Conservation (phyloP, 768 basidiomycete species). For the Lactarius trivialis region DNA sequence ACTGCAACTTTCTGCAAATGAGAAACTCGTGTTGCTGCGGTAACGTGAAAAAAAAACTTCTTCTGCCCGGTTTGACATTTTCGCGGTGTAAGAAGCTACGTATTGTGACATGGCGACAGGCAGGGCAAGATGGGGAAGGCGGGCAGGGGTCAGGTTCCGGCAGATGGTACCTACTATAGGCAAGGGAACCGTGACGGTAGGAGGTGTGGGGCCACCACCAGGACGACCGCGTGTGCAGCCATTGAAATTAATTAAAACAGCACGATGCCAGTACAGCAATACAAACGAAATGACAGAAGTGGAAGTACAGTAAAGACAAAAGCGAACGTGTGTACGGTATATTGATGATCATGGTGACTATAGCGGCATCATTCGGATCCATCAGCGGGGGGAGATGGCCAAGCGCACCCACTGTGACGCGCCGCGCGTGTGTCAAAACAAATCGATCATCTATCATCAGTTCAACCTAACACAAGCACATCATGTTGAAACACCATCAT, state of each 20-base stretch:
- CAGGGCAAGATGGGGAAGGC: neutral
- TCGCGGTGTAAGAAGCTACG: neutral
- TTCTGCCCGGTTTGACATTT: neutral
- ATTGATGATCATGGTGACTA: too few relatives aligned
- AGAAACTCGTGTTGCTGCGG: neutral
- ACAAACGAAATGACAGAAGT: constrained; percentile 15
- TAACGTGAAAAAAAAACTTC: neutral
- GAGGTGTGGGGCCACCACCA: neutral
- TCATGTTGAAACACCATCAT: neutral
- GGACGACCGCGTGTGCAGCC: neutral
- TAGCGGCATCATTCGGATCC: neutral
- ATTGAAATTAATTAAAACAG: constrained; percentile 3
- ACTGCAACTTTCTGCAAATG: neutral
- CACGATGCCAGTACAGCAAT: neutral
- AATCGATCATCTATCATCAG: neutral
- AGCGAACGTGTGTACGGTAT: neutral
- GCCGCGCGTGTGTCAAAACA: neutral
- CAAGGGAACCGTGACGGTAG: neutral
- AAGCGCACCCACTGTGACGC: too few relatives aligned
- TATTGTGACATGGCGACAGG: neutral
- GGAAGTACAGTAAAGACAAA: neutral
- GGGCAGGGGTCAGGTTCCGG: neutral
- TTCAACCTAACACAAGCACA: neutral
- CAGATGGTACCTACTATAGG: neutral
- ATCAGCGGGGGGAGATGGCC: neutral